Conservation (phyloP, 345 rosid species). For the Isatis tinctoria region DNA sequence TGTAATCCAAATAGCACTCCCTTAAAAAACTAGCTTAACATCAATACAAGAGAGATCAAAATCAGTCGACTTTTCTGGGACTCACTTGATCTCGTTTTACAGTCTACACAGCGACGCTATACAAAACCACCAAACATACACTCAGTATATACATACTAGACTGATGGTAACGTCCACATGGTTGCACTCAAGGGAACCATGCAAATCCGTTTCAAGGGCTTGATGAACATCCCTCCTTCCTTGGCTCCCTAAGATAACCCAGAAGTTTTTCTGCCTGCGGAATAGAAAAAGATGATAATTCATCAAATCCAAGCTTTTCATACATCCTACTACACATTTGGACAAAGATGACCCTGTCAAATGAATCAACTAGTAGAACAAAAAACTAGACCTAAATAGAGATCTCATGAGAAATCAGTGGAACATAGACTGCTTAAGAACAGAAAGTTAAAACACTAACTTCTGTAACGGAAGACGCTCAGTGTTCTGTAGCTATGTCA, state of each 20-base stretch:
- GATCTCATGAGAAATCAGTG: not conserved
- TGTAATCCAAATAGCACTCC: constrained; percentile 21
- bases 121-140: constrained; percentile 45
- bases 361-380: too few species aligned
- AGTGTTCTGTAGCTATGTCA: not conserved
- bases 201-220: constrained; percentile 38
- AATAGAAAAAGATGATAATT: not conserved
- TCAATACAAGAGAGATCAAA: constrained; percentile 26
- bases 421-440: not conserved
- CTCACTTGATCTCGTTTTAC: constrained; percentile 25
- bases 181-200: constrained; percentile 4
- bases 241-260: constrained; percentile 65
- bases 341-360: not conserved
- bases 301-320: not conserved
- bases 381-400: not conserved
- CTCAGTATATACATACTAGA: constrained; percentile 49
- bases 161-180: constrained; percentile 11
- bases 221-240: constrained; percentile 55
- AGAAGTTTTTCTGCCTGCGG: constrained; percentile 91
- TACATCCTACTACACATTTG: not conserved
- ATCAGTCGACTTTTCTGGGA: not conserved
- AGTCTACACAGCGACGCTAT: constrained; percentile 42
- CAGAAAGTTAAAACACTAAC: not conserved
- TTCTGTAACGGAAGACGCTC: not conserved
- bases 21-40: constrained; percentile 35